These are phyloP conservation scores for Takashimella tepidaria DNA, from an alignment of 1,284 basidiomycete species.

Conservation along the genomic window DNA sequence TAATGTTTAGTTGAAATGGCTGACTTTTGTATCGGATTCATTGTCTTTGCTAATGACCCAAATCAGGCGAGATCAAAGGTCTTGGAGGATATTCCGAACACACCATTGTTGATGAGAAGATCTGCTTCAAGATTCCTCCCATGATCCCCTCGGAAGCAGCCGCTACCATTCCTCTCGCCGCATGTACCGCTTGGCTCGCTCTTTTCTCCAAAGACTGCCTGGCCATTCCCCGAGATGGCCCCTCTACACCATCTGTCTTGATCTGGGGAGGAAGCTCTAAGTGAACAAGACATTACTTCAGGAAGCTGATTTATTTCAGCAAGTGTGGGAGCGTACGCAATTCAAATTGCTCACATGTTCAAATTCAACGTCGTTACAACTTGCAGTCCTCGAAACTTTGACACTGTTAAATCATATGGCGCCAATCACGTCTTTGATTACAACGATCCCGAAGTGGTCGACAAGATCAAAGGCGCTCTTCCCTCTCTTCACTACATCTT, in stretches of 20 bases:
- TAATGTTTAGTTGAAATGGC: too few relatives aligned
- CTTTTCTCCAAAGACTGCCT: background rate
- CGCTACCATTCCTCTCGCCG: background rate
- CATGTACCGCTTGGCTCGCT: background rate
- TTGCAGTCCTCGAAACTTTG: constrained; percentile 45
- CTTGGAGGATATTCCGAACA: background rate
- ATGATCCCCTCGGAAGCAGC: background rate
- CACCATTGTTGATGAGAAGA: background rate
- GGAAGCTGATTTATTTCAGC: constrained; percentile 19
- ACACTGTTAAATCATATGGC: constrained; percentile 45
- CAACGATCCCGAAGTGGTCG: background rate
- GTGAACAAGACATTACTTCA: constrained; percentile 28
- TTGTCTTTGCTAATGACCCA: background rate
- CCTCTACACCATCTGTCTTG: constrained; percentile 13
- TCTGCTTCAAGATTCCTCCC: background rate
- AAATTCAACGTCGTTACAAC: constrained; percentile 48
- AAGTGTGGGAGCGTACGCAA: constrained; percentile 47
- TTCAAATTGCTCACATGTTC: constrained; percentile 48
- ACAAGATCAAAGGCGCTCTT: background rate
- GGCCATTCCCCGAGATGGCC: background rate
- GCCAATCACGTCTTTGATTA: constrained; percentile 36
- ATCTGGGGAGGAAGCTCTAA: constrained; percentile 21
- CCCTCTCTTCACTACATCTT: background rate
- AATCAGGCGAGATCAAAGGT: background rate
- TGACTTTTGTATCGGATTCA: too few relatives aligned